Base-by-base conservation (phyloP, 345 rosid genomes). In the Geranium brycei region DNA sequence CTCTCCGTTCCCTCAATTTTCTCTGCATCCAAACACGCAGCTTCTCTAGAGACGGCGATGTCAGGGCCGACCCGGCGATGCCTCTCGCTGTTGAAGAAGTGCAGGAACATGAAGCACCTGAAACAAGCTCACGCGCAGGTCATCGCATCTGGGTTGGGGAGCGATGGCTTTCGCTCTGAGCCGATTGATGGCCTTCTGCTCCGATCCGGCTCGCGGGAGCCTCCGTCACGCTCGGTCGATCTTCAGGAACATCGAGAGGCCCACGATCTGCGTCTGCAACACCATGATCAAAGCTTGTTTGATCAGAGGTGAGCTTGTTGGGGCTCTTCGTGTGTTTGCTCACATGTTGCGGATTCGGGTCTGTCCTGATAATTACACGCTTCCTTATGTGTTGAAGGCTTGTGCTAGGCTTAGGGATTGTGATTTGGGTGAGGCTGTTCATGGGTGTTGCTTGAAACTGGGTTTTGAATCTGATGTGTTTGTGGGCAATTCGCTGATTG, bases 231-330 rank as follows among this genome's bases (percentile, higher is more conserved):
- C 79, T 1, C 73, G 74, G 68, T 71, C 71, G 55, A 70, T 83
- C 73, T 83, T 83, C 66, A 72, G 16, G 56, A 67, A 35, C 68
- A 75, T 83, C 62, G 77, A 74, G 19, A 65, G 57, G 35, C 87
- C 84, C 72, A 72, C 84, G 47, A 67, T 77, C 60, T 78, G 82
- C 66, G 78, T 83, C 62, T 76, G 55, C 76, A 83, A 80, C 80
- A 83, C 87, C 67, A 71, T 80, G 67, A 71, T 83, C 66, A 78
- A 78, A 68, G 74, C 78, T 64, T 63, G 80, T 32, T 64, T 78
- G 62, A 76, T 72, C 65, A 69, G 62, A 62, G 75, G 59, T 57
- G 62, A 76, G 47, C 38, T 64, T 60, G 5, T 63, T 32, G 57
- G 35, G 13, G 31, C 69, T 51, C 61, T 80, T 35, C 5, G 57